These are phyloP conservation scores for Coniochaeta pulveracea DNA, from an alignment of 2,329 filamentous ascomycete species.

Conservation along the genomic window DNA sequence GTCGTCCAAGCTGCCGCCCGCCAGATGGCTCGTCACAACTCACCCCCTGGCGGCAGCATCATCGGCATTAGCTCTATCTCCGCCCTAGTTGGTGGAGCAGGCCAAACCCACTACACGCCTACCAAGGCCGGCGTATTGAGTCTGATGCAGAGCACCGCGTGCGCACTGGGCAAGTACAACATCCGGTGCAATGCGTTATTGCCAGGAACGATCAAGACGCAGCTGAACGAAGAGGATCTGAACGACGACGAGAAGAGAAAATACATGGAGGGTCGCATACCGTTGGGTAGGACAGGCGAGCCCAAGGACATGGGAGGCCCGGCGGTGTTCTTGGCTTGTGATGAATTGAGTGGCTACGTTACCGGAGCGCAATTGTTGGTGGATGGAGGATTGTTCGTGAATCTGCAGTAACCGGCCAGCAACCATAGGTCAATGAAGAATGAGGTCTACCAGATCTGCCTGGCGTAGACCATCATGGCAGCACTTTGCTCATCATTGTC, in stretches of 20 bases:
- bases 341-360: conserved; percentile 68
- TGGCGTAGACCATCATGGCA: no score
- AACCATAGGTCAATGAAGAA: no score
- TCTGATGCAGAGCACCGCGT: conserved; percentile 74
- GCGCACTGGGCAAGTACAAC: conserved; percentile 62
- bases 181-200: conserved; percentile 78
- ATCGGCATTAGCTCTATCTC: conserved; percentile 66
- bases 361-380: conserved; percentile 76
- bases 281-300: conserved; percentile 61
- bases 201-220: conserved; percentile 73
- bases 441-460: no score
- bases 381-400: conserved; percentile 83
- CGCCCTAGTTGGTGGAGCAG: conserved; percentile 65
- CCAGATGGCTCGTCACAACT: conserved; percentile 59
- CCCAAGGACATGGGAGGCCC: conserved; percentile 71
- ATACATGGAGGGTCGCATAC: conserved; percentile 76
- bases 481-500: no score
- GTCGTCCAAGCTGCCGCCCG: conserved; percentile 73
- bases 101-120: conserved; percentile 77
- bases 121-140: conserved; percentile 76
- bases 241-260: conserved; percentile 57
- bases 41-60: conserved; percentile 63
- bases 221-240: conserved; percentile 75
- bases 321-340: conserved; percentile 74
- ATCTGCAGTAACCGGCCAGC: conserved; percentile 73